Base-by-base conservation (phyloP, 345 rosid species). In the Populus ilicifolia region DNA sequence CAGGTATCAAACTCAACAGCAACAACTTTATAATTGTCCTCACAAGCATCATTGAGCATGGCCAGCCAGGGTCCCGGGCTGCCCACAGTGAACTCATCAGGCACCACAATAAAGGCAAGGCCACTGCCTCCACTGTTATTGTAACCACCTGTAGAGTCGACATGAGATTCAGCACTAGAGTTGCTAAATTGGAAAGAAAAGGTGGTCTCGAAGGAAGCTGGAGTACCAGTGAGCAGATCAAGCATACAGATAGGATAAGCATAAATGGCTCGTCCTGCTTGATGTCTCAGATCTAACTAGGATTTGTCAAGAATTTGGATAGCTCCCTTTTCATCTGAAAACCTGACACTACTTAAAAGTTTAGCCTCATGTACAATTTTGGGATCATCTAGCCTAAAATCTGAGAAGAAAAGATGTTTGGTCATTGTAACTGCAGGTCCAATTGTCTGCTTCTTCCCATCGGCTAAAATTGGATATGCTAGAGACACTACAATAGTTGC, bases 41-140 rank as follows among this genome's bases (percentile, higher is more conserved):
- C 80, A 54, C 89, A 89, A 23, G 90, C 91, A 75, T 89, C 89
- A 25, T 87, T 89, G 50, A 89, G 87, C 90, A 89, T 81, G 9
- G 79, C 89, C 2, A 89, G 81, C 91, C 89, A 87, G 0, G 88
- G 87, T 7, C 89, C 91, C 13, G 88, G 69, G 77, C 91, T 77
- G 33, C 91, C 91, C 4, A 89, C 82, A 0, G 89, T 87, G 77
- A 89, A 85, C 83, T 89, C 87, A 35, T 87, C 88, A 1, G 89
- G 91, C 8, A 87, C 90, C 2, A 87, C 67, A 25, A 89, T 84
- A 68, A 89, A 89, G 36, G 86, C 81, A 29, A 89, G 86, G 25
- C 89, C 87, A 11, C 89, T 85, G 52, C 91, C 88, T 4, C 87
- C 89, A 0, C 73, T 74, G 65, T 12, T 27, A n/a, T 11, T 36